These are phyloP conservation scores for Cyanophora paradoxa DNA, from an alignment of 78 protist species.

Conservation along the genomic window DNA sequence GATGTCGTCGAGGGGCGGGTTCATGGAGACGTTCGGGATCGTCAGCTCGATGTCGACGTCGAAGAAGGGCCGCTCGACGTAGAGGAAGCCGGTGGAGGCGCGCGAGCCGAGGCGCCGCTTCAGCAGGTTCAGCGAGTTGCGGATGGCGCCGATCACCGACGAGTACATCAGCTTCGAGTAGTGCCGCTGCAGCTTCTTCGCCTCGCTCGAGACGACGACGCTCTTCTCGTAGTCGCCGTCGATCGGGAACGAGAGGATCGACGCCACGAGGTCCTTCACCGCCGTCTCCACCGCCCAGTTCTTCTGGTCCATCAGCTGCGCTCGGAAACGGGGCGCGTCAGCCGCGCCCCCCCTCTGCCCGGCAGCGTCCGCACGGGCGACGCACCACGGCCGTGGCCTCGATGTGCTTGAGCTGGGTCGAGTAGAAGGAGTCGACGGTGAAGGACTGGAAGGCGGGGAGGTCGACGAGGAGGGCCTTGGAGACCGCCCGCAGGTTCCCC, in stretches of 20 bases:
- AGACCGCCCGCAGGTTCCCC: not conserved
- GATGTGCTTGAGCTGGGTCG: not conserved
- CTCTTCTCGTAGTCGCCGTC: not conserved
- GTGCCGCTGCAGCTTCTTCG: not conserved
- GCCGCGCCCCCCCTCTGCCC: too few relatives aligned
- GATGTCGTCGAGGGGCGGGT: constrained; percentile 29
- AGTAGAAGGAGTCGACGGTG: constrained; percentile 15
- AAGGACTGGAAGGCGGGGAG: not conserved
- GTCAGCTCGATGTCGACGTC: constrained; percentile 21
- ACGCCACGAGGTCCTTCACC: constrained; percentile 35
- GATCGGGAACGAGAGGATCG: not conserved
- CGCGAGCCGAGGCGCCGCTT: constrained; percentile 20
- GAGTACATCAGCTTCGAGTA: not conserved
- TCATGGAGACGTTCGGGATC: not conserved
- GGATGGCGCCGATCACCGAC: not conserved
- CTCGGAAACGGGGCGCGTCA: too few relatives aligned
- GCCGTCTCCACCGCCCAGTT: constrained; percentile 41
- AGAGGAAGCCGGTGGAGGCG: not conserved
- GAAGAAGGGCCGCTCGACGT: constrained; percentile 29
- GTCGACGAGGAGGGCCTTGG: not conserved
- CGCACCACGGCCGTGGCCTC: not conserved
- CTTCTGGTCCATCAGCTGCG: constrained; percentile 23
- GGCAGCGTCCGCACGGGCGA: too few relatives aligned
- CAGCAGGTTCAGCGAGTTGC: not conserved
- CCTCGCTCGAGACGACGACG: not conserved